phyloP scores from a whole-genome alignment of 179 eudicot genomes.

The Patellifolia procumbens region DNA sequence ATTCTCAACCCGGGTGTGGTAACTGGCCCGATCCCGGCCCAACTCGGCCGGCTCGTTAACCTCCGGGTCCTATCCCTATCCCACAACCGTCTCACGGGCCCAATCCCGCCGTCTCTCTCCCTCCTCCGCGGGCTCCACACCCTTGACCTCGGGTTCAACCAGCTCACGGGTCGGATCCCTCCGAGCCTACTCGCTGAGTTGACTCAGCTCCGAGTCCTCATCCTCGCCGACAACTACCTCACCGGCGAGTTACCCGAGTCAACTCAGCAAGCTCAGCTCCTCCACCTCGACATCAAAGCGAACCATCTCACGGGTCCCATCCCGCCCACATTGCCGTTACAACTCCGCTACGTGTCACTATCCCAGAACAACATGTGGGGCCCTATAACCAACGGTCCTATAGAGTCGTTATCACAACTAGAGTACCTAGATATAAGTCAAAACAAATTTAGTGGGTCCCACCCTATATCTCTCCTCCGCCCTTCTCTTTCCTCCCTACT shows the following conservation, averaged over 20 bases:
- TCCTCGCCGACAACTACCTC: slow-evolving; percentile 48
- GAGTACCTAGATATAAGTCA: slow-evolving; percentile 62
- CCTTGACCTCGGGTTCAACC: slow-evolving; percentile 58
- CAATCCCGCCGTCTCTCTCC: slow-evolving; percentile 39
- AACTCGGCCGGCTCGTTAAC: slow-evolving; percentile 36
- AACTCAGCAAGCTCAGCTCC: slow-evolving; percentile 27
- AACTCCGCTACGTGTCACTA: slow-evolving; percentile 59
- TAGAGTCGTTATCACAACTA: slow-evolving; percentile 41
- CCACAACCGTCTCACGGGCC: slow-evolving; percentile 60
- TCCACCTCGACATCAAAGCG: slow-evolving; percentile 53
- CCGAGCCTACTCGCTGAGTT: slow-evolving; percentile 27
- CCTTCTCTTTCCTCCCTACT: slow-evolving; percentile 40
- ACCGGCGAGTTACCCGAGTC: slow-evolving; percentile 42
- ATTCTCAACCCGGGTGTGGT: slow-evolving; percentile 62
- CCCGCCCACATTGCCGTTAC: slow-evolving; percentile 40
- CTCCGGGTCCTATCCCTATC: slow-evolving; percentile 52
- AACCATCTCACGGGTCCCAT: slow-evolving; percentile 47
- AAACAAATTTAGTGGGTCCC: slow-evolving; percentile 59
- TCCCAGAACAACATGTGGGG: slow-evolving; percentile 62
- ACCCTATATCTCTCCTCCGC: slow-evolving; percentile 45
- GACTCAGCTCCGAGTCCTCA: slow-evolving; percentile 39
- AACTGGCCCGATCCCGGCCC: slow-evolving; percentile 61
- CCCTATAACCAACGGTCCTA: slow-evolving; percentile 34
- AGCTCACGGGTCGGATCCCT: slow-evolving; percentile 46
- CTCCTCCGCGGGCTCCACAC: slow-evolving; percentile 50